Percentiles rank a stretch among this genome's conserved stretches.
phyloP scores from a whole-genome alignment of 2,329 filamentous ascomycete species.

The Periconia sp. region DNA sequence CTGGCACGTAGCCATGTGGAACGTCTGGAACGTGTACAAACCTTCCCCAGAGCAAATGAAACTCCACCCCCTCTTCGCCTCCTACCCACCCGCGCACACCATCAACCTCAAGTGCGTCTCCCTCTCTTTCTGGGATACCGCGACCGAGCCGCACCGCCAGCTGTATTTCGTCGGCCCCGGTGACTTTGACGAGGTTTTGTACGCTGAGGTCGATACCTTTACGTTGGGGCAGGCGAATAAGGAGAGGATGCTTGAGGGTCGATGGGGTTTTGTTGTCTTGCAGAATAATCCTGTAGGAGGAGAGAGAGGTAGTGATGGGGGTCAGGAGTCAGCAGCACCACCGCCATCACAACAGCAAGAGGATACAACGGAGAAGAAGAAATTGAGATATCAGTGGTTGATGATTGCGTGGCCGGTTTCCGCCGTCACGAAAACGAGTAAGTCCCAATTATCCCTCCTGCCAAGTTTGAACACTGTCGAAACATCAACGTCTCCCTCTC shows the following conservation, averaged over 20 bases:
- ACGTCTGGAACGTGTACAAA: conserved; percentile 8
- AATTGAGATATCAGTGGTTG: conserved; percentile 3
- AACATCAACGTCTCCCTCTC: background rate
- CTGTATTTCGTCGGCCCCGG: conserved; percentile 20
- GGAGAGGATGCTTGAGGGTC: background rate
- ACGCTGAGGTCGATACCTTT: conserved; percentile 28
- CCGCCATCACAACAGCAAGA: background rate
- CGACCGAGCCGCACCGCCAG: conserved; percentile 16
- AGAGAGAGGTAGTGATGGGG: too few relatives aligned
- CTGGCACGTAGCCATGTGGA: conserved; percentile 21
- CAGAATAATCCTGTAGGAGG: background rate
- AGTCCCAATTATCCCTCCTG: background rate
- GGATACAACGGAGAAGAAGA: background rate
- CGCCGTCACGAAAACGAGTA: conserved; percentile 2
- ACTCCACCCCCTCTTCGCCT: conserved; percentile 16
- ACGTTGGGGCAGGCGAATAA: background rate
- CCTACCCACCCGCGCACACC: conserved; percentile 14
- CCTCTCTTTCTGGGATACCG: conserved; percentile 23
- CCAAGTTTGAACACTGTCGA: background rate
- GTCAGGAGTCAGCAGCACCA: too few relatives aligned
- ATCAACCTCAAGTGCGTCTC: conserved; percentile 15
- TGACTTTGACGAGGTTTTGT: conserved; percentile 15
- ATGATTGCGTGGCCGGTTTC: conserved; percentile 7
- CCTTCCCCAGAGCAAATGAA: conserved; percentile 14
- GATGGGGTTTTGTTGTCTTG: conserved; percentile 9